Evolutionary conservation across 2,329 filamentous ascomycete genomes (phyloP), one percentile per base, ranked within the genome.

Genomic region (Ilyonectria mors-panacis): DNA sequence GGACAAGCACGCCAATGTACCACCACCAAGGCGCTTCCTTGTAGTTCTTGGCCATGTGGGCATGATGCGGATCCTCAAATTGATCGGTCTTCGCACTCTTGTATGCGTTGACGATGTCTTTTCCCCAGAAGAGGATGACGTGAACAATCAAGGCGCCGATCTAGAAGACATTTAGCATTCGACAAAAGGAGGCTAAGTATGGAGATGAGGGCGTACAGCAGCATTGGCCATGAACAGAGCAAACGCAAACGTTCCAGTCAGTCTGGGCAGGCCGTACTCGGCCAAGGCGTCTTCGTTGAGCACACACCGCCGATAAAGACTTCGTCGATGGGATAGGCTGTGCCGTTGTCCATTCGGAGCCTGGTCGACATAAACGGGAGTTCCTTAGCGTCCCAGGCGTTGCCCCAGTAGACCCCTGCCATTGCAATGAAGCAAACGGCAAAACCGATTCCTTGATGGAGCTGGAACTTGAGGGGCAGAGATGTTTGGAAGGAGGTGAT

Each of bases 191-290:
- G 13, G 1, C 6, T n/a, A 8, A 13, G 2, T 17, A 8, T 10
- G 13, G 2, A 2, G n/a, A 1, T 5, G 13, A 21, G 13, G 48
- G 81, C 84, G 75, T 78, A 86, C 85, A 35, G 87, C 86, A 67
- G 85, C 85, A 75, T 89, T 88, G 2, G 86, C 85, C 79, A 88
- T 88, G 67, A 89, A 84, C 80, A 89, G 81, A 2, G 83, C 78
- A 50, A 84, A 88, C 0, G 85, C 86, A 69, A 88, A 88, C 1
- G 77, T 81, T 1, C 85, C 86, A 0, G 82, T 82, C 3, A 89
- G 73, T 8, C 74, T 80, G 0, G 87, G 87, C 3, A 85, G 65
- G 2, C 87, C 87, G 55, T 83, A 81, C 28, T 78, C 72, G 0
- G 75, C 75, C 26, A 89, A 61, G 0, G 82, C 81, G 0, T 74